Base-by-base conservation (phyloP, 768 basidiomycete species). In the Leccinum variicolor region DNA sequence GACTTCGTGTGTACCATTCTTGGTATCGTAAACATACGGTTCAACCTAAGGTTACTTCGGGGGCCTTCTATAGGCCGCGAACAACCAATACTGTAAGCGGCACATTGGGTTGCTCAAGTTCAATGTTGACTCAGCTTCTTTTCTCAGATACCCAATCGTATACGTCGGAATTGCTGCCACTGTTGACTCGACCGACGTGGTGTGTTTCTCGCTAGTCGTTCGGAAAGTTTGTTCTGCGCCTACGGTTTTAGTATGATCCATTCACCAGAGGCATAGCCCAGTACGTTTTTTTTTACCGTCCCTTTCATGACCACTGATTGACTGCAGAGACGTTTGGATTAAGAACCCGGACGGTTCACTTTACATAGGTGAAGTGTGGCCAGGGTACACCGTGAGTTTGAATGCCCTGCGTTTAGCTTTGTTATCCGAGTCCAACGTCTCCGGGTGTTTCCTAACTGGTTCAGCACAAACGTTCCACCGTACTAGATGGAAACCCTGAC, bases 281-380 rank as follows among this genome's bases (percentile, higher is more conserved):
- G 85, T 85, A 61, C 59, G 78, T 41, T 52, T 21, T 33, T 26
- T 25, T 26, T 33, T 5, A 8, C 19, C 15, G 31, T 6, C 34
- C 25, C 29, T 17, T 36, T 45, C 53, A 2, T 36, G 39, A 17
- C 6, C 17, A 36, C 31, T 33, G 13, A 59, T 43, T 10, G 21
- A 33, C n/a, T 23, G 26, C 62, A 87, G 85, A 49, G 79, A 82
- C 45, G 79, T 85, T 2, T 91, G 85, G 72, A 79, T 91, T 53
- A 88, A 83, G 64, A 89, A 90, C 66, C 84, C 85, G 0, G 85
- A 90, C 65, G 84, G 82, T 0, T 79, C 84, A 45, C 80, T 85
- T 62, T 90, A 87, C 68, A 71, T 89, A 15, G 90, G 90, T 6
- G 77, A 86, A 67, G 89, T 89, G 6, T 90, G 86, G 87, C 87